Evolutionary conservation across 768 basidiomycete species (phyloP).

Genomic region (Xanthoconium purpureum): DNA sequence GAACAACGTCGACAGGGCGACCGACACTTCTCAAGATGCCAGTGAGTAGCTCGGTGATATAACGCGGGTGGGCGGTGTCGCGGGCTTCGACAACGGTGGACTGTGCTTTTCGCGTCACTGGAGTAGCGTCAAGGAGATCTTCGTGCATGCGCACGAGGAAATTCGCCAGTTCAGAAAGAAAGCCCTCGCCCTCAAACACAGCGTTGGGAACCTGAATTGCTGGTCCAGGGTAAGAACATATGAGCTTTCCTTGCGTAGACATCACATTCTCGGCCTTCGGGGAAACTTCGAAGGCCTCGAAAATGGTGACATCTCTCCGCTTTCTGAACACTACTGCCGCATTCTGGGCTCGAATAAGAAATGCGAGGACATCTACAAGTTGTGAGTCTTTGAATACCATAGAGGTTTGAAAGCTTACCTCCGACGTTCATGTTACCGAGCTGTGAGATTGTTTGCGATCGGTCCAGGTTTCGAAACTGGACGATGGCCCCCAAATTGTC

Average conservation of each 20-base stretch:
- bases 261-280: slow-evolving; percentile 19
- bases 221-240: slow-evolving; percentile 44
- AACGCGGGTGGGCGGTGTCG: slow-evolving; percentile 37
- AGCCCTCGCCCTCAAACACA: slow-evolving; percentile 27
- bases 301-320: slow-evolving; percentile 23
- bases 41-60: slow-evolving; percentile 45
- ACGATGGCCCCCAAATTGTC: not conserved
- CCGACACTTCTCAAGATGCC: slow-evolving; percentile 41
- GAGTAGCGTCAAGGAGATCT: slow-evolving; percentile 31
- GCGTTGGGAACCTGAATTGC: slow-evolving; percentile 36
- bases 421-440: not conserved
- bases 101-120: slow-evolving; percentile 4
- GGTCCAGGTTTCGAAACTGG: not conserved
- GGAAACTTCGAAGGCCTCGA: slow-evolving; percentile 49
- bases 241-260: slow-evolving; percentile 38
- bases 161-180: slow-evolving; percentile 35
- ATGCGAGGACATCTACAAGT: slow-evolving; percentile 34
- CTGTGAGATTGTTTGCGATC: not conserved
- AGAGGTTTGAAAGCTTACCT: not conserved
- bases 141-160: slow-evolving; percentile 37
- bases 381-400: not conserved
- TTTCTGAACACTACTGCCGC: slow-evolving; percentile 42
- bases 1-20: slow-evolving; percentile 11
- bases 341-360: slow-evolving; percentile 29
- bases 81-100: slow-evolving; percentile 5